phyloP scores from a whole-genome alignment of 495 filamentous ascomycete genomes.

The Penicillium waksmanii region DNA sequence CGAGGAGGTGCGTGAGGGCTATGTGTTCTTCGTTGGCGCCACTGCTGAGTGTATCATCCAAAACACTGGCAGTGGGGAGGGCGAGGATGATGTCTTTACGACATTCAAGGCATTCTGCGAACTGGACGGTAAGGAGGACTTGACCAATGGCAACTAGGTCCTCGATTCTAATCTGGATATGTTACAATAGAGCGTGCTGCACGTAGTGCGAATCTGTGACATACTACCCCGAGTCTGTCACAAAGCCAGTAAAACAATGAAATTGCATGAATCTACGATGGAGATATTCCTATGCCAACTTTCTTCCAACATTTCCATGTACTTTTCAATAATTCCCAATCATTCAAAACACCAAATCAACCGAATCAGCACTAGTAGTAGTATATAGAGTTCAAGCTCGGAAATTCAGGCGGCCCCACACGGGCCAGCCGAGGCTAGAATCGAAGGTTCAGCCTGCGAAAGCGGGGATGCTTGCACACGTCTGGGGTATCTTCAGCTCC shows the following conservation, averaged over 20 bases:
- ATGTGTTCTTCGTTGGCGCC: slow-evolving; percentile 92
- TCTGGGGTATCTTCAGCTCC: not conserved
- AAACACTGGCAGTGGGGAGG: slow-evolving; percentile 51
- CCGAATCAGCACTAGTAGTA: not conserved
- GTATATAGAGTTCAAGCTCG: not conserved
- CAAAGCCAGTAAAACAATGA: not conserved
- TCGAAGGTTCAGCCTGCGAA: not conserved
- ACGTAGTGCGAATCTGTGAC: slow-evolving; percentile 29
- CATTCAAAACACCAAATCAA: no score
- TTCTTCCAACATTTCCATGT: no score
- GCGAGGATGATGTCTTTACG: slow-evolving; percentile 67
- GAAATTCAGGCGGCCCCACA: slow-evolving; percentile 6
- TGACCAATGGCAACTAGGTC: slow-evolving; percentile 41
- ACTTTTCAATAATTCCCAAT: no score
- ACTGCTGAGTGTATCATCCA: slow-evolving; percentile 83
- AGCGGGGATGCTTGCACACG: slow-evolving; percentile 9
- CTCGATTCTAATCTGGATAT: slow-evolving; percentile 26
- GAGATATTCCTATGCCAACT: no score
- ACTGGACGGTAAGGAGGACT: slow-evolving; percentile 60
- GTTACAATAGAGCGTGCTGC: slow-evolving; percentile 20
- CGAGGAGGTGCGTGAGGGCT: slow-evolving; percentile 75
- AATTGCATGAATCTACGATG: not conserved
- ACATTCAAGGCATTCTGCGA: slow-evolving; percentile 98
- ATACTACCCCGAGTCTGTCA: not conserved
- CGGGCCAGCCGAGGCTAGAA: slow-evolving; percentile 18